phyloP scores from a whole-genome alignment of 352 stramenopile species.

The Pythium grandisporangium region DNA sequence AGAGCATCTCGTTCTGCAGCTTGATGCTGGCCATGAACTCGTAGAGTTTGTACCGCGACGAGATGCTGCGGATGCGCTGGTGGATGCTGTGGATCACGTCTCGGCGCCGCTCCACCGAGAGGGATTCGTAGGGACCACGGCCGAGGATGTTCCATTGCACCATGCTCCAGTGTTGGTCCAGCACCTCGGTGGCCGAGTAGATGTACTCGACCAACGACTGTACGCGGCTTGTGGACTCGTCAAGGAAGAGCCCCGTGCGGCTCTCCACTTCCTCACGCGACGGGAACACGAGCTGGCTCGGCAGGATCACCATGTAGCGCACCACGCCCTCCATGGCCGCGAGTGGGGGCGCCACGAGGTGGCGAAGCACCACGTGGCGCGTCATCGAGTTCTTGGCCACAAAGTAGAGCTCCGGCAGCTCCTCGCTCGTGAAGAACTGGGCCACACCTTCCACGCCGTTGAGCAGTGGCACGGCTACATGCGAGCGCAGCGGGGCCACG shows the following conservation, averaged over 20 bases:
- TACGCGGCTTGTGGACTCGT: conserved; percentile 62
- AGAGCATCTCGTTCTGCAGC: conserved; percentile 81
- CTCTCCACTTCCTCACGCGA: conserved; percentile 71
- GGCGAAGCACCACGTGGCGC: conserved; percentile 45
- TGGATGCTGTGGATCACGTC: conserved; percentile 69
- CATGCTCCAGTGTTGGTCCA: conserved; percentile 82
- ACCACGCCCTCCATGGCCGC: conserved; percentile 56
- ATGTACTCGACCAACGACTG: conserved; percentile 72
- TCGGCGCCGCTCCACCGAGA: conserved; percentile 36
- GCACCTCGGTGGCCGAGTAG: conserved; percentile 74
- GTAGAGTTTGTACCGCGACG: conserved; percentile 71
- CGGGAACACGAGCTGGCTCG: conserved; percentile 67
- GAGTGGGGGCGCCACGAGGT: conserved; percentile 61
- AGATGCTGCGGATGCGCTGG: conserved; percentile 60
- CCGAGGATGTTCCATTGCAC: conserved; percentile 84
- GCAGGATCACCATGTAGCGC: conserved; percentile 68
- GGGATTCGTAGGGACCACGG: conserved; percentile 65
- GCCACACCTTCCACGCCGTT: conserved; percentile 57
- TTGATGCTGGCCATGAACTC: conserved; percentile 82
- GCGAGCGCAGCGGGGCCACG: conserved; percentile 39
- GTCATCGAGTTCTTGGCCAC: conserved; percentile 77
- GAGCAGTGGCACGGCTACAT: conserved; percentile 54
- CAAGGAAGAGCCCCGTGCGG: conserved; percentile 62
- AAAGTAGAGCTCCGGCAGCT: conserved; percentile 79
- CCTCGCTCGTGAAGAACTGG: conserved; percentile 76